Conservation (phyloP, 1,284 basidiomycete genomes). For the Cryptococcus sp. region DNA sequence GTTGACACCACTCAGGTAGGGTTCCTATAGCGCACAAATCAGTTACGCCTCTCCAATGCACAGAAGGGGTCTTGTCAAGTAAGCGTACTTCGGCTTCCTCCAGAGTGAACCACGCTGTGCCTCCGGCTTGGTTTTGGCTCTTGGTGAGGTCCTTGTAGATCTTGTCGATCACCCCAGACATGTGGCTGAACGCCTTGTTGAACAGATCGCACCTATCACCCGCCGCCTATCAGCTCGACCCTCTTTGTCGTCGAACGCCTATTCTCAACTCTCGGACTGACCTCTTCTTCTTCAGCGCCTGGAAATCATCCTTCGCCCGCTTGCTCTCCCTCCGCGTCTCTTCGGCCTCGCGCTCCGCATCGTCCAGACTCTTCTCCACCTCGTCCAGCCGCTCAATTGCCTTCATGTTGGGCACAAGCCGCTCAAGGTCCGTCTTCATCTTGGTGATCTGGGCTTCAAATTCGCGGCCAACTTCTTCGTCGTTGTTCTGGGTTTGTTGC, state of each 20-base stretch:
- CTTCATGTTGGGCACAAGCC: slow-evolving; percentile 94
- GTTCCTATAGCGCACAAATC: slow-evolving; percentile 64
- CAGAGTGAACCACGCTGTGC: slow-evolving; percentile 90
- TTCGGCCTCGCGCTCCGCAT: slow-evolving; percentile 58
- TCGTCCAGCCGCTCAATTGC: slow-evolving; percentile 92
- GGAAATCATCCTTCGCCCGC: slow-evolving; percentile 83
- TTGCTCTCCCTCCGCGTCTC: slow-evolving; percentile 71
- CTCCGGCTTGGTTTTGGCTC: slow-evolving; percentile 68
- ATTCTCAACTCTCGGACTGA: slow-evolving; percentile 43
- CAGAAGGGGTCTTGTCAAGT: neutral
- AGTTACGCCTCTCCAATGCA: neutral
- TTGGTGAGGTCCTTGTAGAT: slow-evolving; percentile 99
- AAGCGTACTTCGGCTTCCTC: slow-evolving; percentile 83
- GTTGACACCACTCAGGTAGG: slow-evolving; percentile 91
- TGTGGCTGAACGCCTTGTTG: slow-evolving; percentile 94
- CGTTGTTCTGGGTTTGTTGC: slow-evolving; percentile 56
- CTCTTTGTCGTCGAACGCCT: neutral
- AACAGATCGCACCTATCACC: slow-evolving; percentile 70
- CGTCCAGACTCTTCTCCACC: slow-evolving; percentile 64
- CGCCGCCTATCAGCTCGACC: neutral
- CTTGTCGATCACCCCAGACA: slow-evolving; percentile 86
- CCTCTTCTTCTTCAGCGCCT: slow-evolving; percentile 79
- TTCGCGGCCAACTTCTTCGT: slow-evolving; percentile 65
- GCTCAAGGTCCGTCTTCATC: slow-evolving; percentile 78
- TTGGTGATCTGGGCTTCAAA: slow-evolving; percentile 74